Evolutionary conservation across 768 basidiomycete species (phyloP).

Genomic region (Paxillus rubicundulus): DNA sequence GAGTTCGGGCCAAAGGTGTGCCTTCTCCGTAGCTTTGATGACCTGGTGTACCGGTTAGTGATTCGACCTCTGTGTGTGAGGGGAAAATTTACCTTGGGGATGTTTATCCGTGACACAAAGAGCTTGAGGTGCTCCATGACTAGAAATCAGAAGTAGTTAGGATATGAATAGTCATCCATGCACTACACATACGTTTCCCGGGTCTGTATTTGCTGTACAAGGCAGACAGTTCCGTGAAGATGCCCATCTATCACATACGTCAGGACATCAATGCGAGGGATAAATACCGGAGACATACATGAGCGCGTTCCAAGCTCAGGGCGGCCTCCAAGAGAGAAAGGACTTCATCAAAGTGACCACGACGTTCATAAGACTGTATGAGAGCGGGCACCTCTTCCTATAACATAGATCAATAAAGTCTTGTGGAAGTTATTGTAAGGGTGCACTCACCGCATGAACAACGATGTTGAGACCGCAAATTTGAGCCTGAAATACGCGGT

Average conservation of each 20-base stretch:
- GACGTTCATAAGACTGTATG: conserved; percentile 82
- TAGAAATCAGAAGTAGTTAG: conserved; percentile 30
- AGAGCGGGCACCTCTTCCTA: conserved; percentile 76
- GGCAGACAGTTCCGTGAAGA: conserved; percentile 93
- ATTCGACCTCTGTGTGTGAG: neutral
- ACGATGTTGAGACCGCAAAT: conserved; percentile 98
- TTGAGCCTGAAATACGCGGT: conserved; percentile 61
- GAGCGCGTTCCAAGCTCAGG: conserved; percentile 93
- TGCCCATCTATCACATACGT: conserved; percentile 70
- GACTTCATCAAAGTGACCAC: conserved; percentile 93
- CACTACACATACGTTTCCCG: conserved; percentile 69
- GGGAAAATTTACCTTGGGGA: conserved; percentile 70
- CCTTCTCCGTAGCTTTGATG: conserved; percentile 93
- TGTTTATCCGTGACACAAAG: conserved; percentile 94
- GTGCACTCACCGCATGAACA: conserved; percentile 67
- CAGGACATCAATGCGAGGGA: conserved; percentile 4
- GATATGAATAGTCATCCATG: neutral
- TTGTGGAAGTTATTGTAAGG: conserved; percentile 5
- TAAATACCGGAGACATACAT: conserved; percentile 44
- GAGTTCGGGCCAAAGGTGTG: conserved; percentile 97
- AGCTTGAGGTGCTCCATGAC: conserved; percentile 99
- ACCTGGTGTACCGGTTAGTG: conserved; percentile 44
- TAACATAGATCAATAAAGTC: conserved; percentile 1
- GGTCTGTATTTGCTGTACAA: conserved; percentile 95
- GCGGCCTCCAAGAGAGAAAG: conserved; percentile 91